A percentile compares a stretch with the other conserved stretches of the same genome.
Conservation (phyloP, 495 filamentous ascomycete species). For the Paragyromitra xinjiangensis region DNA sequence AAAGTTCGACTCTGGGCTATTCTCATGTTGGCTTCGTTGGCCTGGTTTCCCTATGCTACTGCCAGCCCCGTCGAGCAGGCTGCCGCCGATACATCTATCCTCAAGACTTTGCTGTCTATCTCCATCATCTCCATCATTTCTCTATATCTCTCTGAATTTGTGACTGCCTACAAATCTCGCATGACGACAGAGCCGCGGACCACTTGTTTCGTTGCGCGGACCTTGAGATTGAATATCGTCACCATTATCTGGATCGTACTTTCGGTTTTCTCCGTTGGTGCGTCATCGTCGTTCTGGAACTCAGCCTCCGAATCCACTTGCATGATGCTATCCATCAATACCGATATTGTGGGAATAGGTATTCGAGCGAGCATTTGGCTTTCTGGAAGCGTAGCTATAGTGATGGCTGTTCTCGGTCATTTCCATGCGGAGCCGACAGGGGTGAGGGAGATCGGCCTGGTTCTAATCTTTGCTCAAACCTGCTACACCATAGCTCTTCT, state of each 20-base stretch:
- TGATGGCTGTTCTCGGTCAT: conserved; percentile 5
- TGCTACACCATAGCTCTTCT: conserved; percentile 1
- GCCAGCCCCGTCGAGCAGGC: not conserved
- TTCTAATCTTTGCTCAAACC: not conserved
- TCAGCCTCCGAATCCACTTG: not conserved
- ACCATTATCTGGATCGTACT: not conserved
- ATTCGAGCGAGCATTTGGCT: not conserved
- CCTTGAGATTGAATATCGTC: not conserved
- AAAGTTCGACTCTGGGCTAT: not conserved
- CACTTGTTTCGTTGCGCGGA: not conserved
- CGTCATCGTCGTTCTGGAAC: not conserved
- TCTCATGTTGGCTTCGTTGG: not conserved
- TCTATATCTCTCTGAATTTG: not conserved
- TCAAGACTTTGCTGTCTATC: not conserved
- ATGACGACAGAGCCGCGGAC: not conserved
- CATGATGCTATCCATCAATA: not conserved
- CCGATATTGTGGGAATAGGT: not conserved
- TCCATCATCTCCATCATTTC: not conserved
- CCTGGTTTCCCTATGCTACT: not conserved
- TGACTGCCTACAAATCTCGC: not conserved
- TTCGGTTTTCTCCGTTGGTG: not conserved
- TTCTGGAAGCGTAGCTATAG: not conserved
- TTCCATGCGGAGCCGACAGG: conserved; percentile 21
- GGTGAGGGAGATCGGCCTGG: not conserved
- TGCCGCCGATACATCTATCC: not conserved